phyloP scores from a whole-genome alignment of 352 stramenopile genomes.

The Phytopythium litorale region DNA sequence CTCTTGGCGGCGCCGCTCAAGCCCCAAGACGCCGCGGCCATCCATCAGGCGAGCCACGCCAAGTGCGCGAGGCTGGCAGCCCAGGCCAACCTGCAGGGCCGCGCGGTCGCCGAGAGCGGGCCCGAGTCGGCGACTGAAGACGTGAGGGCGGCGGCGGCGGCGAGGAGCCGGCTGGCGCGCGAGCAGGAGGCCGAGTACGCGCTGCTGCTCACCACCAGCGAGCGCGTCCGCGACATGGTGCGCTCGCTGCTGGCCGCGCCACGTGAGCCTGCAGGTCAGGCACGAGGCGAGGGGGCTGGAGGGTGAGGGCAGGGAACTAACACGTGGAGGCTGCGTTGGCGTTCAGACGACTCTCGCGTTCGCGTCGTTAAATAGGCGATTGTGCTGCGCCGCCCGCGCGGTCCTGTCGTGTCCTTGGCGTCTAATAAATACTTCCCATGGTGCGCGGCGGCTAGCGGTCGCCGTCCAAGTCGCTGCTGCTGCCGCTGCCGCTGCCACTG shows the following conservation, averaged over 20 bases:
- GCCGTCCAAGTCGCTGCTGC: neutral
- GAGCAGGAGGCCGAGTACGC: slow-evolving; percentile 3
- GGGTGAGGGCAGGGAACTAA: too few species aligned
- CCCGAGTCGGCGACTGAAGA: neutral
- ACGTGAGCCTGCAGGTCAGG: neutral
- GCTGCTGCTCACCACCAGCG: neutral
- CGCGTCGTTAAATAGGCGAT: neutral
- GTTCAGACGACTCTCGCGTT: neutral
- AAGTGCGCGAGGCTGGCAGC: slow-evolving; percentile 9
- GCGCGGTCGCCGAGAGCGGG: neutral
- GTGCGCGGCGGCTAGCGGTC: neutral
- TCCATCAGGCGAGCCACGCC: slow-evolving; percentile 8
- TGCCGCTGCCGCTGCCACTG: slow-evolving; percentile 1
- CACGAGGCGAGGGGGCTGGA: neutral
- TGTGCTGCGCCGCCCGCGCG: neutral
- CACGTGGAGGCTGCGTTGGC: neutral
- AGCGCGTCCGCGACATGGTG: neutral
- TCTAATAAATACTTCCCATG: neutral
- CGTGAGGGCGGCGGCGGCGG: neutral
- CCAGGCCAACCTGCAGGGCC: slow-evolving; percentile 7
- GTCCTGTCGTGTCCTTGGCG: neutral
- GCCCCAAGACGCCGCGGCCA: slow-evolving; percentile 3
- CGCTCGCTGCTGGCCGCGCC: neutral
- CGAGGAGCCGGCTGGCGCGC: neutral
- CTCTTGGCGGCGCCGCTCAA: slow-evolving; percentile 5